phyloP scores from a whole-genome alignment of 176 grass and related monocot genomes.

The Hordeum vulgare region DNA sequence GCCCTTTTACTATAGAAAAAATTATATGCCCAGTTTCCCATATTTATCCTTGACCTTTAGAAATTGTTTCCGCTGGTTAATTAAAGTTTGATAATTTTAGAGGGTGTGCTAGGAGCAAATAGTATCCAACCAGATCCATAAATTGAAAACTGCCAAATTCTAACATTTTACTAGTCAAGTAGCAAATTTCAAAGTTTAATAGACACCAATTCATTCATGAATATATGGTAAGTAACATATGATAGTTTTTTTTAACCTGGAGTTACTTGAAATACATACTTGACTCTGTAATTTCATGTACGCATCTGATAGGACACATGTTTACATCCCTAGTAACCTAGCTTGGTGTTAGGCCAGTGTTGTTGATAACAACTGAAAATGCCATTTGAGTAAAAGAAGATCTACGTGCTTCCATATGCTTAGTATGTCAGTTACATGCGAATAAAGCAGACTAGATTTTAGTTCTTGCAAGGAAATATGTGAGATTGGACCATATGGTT shows the following conservation, averaged over 20 bases:
- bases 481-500: neutral
- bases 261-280: slow-evolving; percentile 11
- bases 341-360: neutral
- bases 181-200: neutral
- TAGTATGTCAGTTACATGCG: neutral
- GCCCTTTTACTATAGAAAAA: neutral
- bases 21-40: neutral
- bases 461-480: neutral
- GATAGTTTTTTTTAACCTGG: neutral
- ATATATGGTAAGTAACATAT: slow-evolving; percentile 4
- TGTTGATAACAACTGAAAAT: neutral
- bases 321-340: neutral
- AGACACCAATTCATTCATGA: neutral
- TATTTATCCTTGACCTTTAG: neutral
- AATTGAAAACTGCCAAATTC: neutral
- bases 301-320: neutral
- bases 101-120: neutral
- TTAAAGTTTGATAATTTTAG: neutral
- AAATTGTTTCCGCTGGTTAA: neutral
- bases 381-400: neutral
- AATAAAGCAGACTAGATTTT: neutral
- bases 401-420: neutral
- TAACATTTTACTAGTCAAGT: neutral
- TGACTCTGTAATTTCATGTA: neutral
- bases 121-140: neutral